phyloP scores from a whole-genome alignment of 306 rosid species.

The Trifolium repens region DNA sequence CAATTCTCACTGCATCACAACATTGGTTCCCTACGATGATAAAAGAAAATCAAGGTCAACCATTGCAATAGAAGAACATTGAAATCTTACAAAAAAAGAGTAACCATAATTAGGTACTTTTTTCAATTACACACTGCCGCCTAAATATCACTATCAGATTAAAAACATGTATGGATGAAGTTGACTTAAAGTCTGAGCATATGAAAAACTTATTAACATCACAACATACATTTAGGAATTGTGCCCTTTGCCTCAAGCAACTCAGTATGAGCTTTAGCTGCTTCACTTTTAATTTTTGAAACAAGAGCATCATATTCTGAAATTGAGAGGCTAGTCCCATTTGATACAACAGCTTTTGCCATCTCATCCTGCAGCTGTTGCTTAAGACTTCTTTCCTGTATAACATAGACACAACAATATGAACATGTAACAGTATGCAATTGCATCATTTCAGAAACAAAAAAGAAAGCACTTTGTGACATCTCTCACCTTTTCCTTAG shows the following conservation, averaged over 20 bases:
- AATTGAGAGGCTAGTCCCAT: constrained; percentile 31
- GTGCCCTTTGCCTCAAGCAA: not conserved
- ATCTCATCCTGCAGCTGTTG: constrained; percentile 44
- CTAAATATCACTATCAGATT: not conserved
- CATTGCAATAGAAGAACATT: constrained; percentile 7
- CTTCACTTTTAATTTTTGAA: not conserved
- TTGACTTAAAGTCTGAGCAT: not conserved
- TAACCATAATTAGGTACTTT: not conserved
- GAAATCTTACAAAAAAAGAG: not conserved
- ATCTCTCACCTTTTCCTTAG: constrained; percentile 48
- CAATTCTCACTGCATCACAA: constrained; percentile 44
- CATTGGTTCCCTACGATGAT: constrained; percentile 32
- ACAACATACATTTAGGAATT: not conserved
- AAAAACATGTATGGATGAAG: not conserved
- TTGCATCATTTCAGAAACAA: not conserved
- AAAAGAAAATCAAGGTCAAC: constrained; percentile 2
- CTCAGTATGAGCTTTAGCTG: constrained; percentile 1
- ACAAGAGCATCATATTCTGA: not conserved
- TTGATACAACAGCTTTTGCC: constrained; percentile 45
- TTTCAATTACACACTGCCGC: not conserved
- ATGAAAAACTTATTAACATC: not conserved
- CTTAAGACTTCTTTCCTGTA: constrained; percentile 47
- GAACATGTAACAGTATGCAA: constrained; percentile 1
- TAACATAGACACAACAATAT: constrained; percentile 1
- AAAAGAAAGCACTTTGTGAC: not conserved